Conservation (phyloP, 495 filamentous ascomycete genomes). For the Neurospora sp. region DNA sequence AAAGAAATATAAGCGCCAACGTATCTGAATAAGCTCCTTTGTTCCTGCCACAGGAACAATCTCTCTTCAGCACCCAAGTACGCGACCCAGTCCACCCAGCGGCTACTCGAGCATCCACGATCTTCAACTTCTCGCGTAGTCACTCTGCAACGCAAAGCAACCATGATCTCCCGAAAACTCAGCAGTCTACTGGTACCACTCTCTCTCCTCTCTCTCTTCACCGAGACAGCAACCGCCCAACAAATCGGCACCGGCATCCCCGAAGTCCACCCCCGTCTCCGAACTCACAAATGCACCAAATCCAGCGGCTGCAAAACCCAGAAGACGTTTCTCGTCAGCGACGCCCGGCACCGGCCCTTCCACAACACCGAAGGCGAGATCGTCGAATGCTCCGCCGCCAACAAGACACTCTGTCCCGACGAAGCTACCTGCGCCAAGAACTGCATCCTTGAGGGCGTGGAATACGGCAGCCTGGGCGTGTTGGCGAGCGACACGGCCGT, state of each 20-base stretch:
- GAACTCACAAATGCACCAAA: slow-evolving; percentile 38
- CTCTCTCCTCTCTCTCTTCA: slow-evolving; percentile 5
- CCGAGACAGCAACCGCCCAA: slow-evolving; percentile 6
- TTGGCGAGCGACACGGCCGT: slow-evolving; percentile 29
- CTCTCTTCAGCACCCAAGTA: neutral
- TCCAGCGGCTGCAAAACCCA: slow-evolving; percentile 34
- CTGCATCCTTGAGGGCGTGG: slow-evolving; percentile 36
- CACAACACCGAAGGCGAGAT: slow-evolving; percentile 27
- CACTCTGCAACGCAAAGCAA: neutral
- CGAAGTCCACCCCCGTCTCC: slow-evolving; percentile 42
- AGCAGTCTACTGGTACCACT: neutral
- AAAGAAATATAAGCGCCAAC: neutral
- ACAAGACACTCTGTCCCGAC: slow-evolving; percentile 38
- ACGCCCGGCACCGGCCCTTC: slow-evolving; percentile 38
- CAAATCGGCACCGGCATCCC: slow-evolving; percentile 21
- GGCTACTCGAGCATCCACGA: neutral
- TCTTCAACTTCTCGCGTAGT: neutral
- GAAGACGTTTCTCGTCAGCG: slow-evolving; percentile 39
- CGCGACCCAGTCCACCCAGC: neutral
- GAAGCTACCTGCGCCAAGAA: slow-evolving; percentile 38
- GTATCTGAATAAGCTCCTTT: neutral
- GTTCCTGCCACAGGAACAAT: neutral
- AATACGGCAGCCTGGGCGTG: slow-evolving; percentile 39
- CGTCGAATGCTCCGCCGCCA: slow-evolving; percentile 32
- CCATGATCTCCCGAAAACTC: neutral